Evolutionary conservation across 768 basidiomycete species (phyloP).

Genomic region (Boletus huronensis): DNA sequence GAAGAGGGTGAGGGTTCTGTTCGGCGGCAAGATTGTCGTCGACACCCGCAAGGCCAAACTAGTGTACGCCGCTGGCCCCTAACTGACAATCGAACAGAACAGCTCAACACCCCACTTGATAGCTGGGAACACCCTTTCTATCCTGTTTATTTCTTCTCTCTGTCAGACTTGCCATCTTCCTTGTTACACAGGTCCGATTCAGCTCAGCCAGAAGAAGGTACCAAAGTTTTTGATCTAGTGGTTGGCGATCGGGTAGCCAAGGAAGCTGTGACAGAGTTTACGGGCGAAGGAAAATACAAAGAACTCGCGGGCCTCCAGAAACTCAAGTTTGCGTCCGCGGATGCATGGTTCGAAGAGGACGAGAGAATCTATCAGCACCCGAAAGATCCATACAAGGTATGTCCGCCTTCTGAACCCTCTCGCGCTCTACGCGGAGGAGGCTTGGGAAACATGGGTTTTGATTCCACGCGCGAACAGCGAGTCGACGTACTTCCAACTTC

Average conservation of each 20-base stretch:
- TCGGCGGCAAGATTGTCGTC: constrained; percentile 48
- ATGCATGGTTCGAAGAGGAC: constrained; percentile 70
- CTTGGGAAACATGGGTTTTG: too few relatives aligned
- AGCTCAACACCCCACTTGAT: background rate
- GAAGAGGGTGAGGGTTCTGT: constrained; percentile 54
- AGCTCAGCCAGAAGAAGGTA: constrained; percentile 30
- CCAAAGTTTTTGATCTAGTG: constrained; percentile 44
- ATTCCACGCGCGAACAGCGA: constrained; percentile 37
- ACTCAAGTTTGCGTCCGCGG: constrained; percentile 47
- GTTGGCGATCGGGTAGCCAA: constrained; percentile 39
- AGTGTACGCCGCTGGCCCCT: constrained; percentile 42
- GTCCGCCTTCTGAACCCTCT: background rate
- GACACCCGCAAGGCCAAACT: constrained; percentile 57
- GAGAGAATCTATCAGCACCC: constrained; percentile 58
- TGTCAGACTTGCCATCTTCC: constrained; percentile 42
- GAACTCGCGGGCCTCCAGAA: constrained; percentile 46
- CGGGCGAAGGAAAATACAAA: constrained; percentile 27
- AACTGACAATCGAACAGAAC: background rate
- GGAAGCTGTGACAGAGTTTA: constrained; percentile 38
- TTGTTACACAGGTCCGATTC: constrained; percentile 36
- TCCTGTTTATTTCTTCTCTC: constrained; percentile 53
- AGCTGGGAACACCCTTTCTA: constrained; percentile 58
- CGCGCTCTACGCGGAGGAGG: too few relatives aligned
- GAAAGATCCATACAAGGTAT: constrained; percentile 68
- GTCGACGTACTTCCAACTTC: constrained; percentile 60